These are phyloP conservation scores for Rhynchospora tenuis DNA, from an alignment of 176 grass and related monocot genomes.

Conservation along the genomic window DNA sequence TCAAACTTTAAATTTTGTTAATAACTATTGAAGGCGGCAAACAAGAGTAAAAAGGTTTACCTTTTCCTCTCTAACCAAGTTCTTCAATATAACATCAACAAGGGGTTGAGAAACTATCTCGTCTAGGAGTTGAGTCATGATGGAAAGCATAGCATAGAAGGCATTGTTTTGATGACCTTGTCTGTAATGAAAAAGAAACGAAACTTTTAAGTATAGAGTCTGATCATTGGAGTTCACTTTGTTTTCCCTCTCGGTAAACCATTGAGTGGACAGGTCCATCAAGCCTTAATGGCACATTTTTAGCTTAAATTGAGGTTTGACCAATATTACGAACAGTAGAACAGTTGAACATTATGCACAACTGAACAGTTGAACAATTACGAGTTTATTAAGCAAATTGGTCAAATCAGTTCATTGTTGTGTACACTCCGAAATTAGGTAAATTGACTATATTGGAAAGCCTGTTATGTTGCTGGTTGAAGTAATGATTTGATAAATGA, in stretches of 20 bases:
- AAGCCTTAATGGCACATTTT: background rate
- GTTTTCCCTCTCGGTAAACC: background rate
- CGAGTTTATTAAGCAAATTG: background rate
- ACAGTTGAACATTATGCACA: too few species aligned
- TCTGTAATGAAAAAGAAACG: conserved; percentile 39
- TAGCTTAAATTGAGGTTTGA: conserved; percentile 4
- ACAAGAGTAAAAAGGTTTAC: conserved; percentile 27
- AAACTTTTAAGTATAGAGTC: conserved; percentile 3
- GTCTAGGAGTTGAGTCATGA: conserved; percentile 71
- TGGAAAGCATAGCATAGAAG: conserved; percentile 67
- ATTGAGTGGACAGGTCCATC: background rate
- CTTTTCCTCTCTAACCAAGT: conserved; percentile 86
- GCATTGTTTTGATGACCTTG: conserved; percentile 68
- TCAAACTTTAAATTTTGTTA: background rate
- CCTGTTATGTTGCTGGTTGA: background rate
- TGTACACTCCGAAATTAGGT: background rate
- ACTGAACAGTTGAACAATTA: background rate
- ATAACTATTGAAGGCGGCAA: conserved; percentile 9
- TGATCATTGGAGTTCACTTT: background rate
- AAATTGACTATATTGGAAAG: background rate
- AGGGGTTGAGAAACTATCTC: conserved; percentile 77
- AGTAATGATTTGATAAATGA: background rate
- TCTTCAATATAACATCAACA: conserved; percentile 66
- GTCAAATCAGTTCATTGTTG: background rate
- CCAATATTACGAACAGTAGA: background rate